Evolutionary conservation across 1,139 yeast species (phyloP).

Genomic region (Hemisphaericaspora subhashii): DNA sequence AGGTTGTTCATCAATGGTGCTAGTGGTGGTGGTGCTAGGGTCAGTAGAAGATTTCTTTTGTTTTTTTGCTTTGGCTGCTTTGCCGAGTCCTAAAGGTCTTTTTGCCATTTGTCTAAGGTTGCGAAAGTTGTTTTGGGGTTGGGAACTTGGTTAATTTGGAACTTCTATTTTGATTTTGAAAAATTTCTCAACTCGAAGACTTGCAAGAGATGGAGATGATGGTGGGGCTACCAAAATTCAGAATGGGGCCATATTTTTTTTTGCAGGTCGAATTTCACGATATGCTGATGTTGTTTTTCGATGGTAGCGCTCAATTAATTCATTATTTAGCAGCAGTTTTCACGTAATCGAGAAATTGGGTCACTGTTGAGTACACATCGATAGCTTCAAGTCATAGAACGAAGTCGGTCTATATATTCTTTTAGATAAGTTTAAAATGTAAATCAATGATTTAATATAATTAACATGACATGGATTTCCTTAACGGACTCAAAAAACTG

Average conservation of each 20-base stretch:
- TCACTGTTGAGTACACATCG: too few relatives aligned
- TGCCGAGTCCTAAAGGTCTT: slow-evolving; percentile 82
- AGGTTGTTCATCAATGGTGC: slow-evolving; percentile 14
- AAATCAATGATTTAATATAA: too few relatives aligned
- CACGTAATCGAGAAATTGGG: too few relatives aligned
- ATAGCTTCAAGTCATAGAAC: too few relatives aligned
- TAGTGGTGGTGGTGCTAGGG: slow-evolving; percentile 15
- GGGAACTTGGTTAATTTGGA: neutral
- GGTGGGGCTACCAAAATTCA: neutral
- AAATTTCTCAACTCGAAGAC: neutral
- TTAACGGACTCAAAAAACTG: too few relatives aligned
- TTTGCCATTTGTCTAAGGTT: slow-evolving; percentile 64
- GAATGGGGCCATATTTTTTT: neutral
- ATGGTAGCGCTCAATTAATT: too few relatives aligned
- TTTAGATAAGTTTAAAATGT: too few relatives aligned
- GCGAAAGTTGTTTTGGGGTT: neutral
- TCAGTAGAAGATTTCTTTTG: slow-evolving; percentile 43
- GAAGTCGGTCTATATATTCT: too few relatives aligned
- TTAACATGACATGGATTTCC: too few relatives aligned
- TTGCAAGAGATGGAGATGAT: too few relatives aligned
- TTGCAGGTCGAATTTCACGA: neutral
- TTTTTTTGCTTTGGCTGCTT: slow-evolving; percentile 54
- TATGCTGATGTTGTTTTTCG: neutral
- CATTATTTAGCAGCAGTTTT: too few relatives aligned
- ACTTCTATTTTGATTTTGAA: neutral